Conservation (phyloP, 352 stramenopile genomes). For the Stramenopiles sp. region DNA sequence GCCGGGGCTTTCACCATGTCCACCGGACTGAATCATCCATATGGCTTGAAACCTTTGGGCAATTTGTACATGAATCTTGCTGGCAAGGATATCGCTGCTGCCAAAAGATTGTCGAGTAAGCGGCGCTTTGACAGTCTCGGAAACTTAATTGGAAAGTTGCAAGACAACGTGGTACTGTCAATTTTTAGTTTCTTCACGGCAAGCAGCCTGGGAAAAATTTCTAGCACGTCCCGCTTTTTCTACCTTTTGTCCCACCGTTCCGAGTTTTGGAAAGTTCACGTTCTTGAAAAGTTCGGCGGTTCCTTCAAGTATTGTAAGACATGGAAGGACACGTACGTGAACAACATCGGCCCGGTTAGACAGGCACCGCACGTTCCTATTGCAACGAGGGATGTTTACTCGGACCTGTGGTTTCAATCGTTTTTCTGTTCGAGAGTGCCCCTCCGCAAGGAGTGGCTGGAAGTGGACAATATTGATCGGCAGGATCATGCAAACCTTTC, state of each 20-base stretch:
- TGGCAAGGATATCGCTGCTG: conserved; percentile 37
- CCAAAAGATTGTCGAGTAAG: no score
- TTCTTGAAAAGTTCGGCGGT: conserved; percentile 46
- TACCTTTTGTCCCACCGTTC: conserved; percentile 50
- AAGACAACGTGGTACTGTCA: conserved; percentile 40
- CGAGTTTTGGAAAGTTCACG: conserved; percentile 50
- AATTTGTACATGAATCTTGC: conserved; percentile 34
- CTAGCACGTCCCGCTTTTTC: conserved; percentile 32
- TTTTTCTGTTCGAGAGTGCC: conserved; percentile 41
- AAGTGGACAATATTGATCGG: conserved; percentile 44
- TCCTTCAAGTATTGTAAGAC: conserved; percentile 33
- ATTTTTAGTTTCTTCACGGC: conserved; percentile 40
- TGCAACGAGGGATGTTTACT: conserved; percentile 45
- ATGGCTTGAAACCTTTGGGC: conserved; percentile 50
- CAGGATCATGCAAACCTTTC: conserved; percentile 33
- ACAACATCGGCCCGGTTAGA: conserved; percentile 16
- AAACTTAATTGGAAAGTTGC: conserved; percentile 29
- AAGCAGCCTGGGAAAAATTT: conserved; percentile 30
- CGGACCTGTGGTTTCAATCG: conserved; percentile 57
- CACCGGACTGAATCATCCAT: conserved; percentile 43
- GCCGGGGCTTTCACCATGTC: no score
- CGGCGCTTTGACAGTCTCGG: conserved; percentile 40
- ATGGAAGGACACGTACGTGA: conserved; percentile 47
- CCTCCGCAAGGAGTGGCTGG: conserved; percentile 34
- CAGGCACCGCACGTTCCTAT: conserved; percentile 22